Percentiles rank a stretch among this genome's conserved stretches.
Conservation (phyloP, 306 rosid genomes). For the Echinosophora koreensis region DNA sequence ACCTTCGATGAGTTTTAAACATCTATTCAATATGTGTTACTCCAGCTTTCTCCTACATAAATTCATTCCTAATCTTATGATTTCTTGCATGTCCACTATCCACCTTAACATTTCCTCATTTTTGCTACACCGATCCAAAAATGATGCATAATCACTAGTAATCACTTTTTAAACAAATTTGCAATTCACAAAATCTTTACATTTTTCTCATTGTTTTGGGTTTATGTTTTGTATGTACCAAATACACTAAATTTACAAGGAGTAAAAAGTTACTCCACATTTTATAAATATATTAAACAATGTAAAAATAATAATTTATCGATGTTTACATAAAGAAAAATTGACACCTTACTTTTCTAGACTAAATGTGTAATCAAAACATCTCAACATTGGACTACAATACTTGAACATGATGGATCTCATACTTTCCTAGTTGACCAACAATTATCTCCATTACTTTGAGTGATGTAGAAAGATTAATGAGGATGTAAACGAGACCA, state of each 20-base stretch:
- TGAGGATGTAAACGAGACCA: background rate
- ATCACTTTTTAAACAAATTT: background rate
- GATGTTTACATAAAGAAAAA: too few relatives aligned
- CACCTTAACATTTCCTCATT: background rate
- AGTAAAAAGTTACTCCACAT: background rate
- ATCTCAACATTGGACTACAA: background rate
- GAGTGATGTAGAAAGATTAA: background rate
- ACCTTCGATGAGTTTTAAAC: background rate
- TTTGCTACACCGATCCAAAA: background rate
- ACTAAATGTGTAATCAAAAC: background rate
- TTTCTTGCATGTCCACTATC: background rate
- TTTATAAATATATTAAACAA: background rate
- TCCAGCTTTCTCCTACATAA: background rate
- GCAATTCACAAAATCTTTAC: background rate
- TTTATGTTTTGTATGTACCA: background rate
- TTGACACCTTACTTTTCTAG: background rate
- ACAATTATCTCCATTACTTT: background rate
- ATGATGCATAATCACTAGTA: background rate
- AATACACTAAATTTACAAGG: background rate
- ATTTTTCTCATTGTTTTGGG: background rate
- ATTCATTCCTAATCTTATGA: background rate
- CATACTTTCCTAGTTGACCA: conserved; percentile 6
- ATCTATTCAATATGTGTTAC: background rate
- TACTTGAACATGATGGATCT: background rate
- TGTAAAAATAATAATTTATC: too few relatives aligned